Base-by-base conservation (phyloP, 2,329 filamentous ascomycete species). In the Paradendryphiella salina region DNA sequence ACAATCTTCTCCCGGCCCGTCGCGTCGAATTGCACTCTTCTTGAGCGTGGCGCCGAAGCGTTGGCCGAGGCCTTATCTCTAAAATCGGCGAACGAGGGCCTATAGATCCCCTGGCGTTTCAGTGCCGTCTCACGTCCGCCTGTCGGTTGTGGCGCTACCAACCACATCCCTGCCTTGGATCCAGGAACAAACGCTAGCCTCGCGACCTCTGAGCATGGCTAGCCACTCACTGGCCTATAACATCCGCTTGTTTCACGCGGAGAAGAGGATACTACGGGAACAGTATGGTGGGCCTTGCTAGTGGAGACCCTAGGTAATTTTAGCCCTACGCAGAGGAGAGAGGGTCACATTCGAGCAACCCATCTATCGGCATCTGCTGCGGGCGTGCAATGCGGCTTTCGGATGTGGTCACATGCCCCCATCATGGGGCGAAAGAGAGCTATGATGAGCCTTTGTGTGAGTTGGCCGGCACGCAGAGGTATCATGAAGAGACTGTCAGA, bases 171-270 rank as follows among this genome's bases (percentile, higher is more conserved):
- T 54, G 58, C 44, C 29, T 49, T 43, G 32, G 35, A 40, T 50
- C 49, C 63, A 60, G 61, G 60, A 44, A 62, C 59, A 60, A 61
- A 59, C 65, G 52, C 63, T 65, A 62, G 63, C 53, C 61, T 58
- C 45, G 46, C 39, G 61, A 59, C 61, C 37, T 60, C 62, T 58
- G 50, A 61, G 61, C 61, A 42, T 39, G 60, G 53, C 56, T 61
- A 46, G 37, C 49, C 60, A 59, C 49, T 55, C 36, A 68, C 65
- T 69, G 66, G 66, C 50, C 60, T 53, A 59, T 56, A 52, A 46
- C 54, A 50, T 52, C 58, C 54, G 61, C 59, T 46, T 67, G 68
- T 72, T 72, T 71, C 68, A 70, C 59, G 49, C 68, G 59, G 59
- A 46, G 46, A 61, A 47, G 23, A 49, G 51, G 43, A 41, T 42